Conservation (phyloP, 495 filamentous ascomycete species). For the Annulohypoxylon maeteangense region DNA sequence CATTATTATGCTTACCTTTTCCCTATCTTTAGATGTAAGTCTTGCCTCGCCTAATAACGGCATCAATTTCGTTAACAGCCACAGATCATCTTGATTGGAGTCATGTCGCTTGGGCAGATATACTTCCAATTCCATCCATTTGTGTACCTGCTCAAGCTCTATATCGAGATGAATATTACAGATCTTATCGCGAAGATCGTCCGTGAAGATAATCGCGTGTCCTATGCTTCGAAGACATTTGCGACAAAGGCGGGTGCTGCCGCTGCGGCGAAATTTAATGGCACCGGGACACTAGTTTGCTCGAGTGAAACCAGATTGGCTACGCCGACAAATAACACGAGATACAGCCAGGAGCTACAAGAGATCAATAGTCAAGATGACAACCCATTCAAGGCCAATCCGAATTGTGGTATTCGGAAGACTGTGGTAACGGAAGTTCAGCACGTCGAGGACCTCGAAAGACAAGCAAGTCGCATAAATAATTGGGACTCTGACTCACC, state of each 20-base stretch:
- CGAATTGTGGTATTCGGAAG: not conserved
- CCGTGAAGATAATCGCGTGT: not conserved
- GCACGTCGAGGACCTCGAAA: not conserved
- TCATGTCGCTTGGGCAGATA: slow-evolving; percentile 3
- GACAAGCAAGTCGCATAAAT: not conserved
- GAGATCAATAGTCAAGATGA: not conserved
- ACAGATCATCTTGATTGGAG: not conserved
- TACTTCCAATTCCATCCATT: slow-evolving; percentile 3
- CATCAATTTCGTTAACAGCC: not conserved
- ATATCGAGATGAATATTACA: slow-evolving; percentile 7
- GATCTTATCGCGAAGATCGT: slow-evolving; percentile 1
- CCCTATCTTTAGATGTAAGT: not conserved
- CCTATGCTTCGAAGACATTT: not conserved
- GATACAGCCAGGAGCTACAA: not conserved
- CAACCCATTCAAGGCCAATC: not conserved
- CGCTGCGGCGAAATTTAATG: not conserved
- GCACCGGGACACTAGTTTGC: not conserved
- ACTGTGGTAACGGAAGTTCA: not conserved
- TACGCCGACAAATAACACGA: not conserved
- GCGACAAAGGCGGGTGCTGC: not conserved
- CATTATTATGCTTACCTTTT: not conserved
- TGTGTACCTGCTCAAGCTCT: not conserved
- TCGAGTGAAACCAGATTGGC: not conserved
- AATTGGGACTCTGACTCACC: not conserved
- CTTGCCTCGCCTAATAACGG: not conserved